phyloP scores from a whole-genome alignment of 139 green algal species.

The Bryopsis sp. region DNA sequence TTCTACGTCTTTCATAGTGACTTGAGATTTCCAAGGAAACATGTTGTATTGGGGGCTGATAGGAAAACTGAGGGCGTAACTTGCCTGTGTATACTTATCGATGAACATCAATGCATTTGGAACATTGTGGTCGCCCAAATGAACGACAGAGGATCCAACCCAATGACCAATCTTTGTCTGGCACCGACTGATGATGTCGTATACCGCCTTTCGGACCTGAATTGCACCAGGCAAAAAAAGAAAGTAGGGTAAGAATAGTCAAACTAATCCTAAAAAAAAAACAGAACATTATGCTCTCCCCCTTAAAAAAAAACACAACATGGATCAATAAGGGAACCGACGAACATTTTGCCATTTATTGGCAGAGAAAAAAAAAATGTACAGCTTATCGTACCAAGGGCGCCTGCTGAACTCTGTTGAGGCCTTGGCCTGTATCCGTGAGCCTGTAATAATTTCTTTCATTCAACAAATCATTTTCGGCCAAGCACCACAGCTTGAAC shows the following conservation, averaged over 20 bases:
- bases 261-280: no score
- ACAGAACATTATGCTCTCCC: no score
- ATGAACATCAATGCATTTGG: slow-evolving; percentile 93
- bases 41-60: no score
- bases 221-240: no score
- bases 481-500: slow-evolving; percentile 83
- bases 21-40: no score
- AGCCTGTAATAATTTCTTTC: slow-evolving; percentile 72
- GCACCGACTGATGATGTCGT: slow-evolving; percentile 30
- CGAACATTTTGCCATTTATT: no score
- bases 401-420: slow-evolving; percentile 86
- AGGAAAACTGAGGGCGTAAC: no score
- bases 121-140: slow-evolving; percentile 93
- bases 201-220: slow-evolving; percentile 8
- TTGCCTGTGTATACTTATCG: slow-evolving; percentile 89
- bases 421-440: slow-evolving; percentile 84
- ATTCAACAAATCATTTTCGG: slow-evolving; percentile 78
- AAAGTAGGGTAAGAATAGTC: no score
- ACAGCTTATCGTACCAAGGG: slow-evolving; percentile 25
- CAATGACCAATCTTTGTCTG: slow-evolving; percentile 75
- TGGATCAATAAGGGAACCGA: no score
- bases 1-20: no score
- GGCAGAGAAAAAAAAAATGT: no score
- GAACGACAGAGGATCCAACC: slow-evolving; percentile 86
- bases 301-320: no score